These are phyloP conservation scores for Lichtheimia ornata DNA, from an alignment of 371 early-diverging fungal species.

Conservation along the genomic window DNA sequence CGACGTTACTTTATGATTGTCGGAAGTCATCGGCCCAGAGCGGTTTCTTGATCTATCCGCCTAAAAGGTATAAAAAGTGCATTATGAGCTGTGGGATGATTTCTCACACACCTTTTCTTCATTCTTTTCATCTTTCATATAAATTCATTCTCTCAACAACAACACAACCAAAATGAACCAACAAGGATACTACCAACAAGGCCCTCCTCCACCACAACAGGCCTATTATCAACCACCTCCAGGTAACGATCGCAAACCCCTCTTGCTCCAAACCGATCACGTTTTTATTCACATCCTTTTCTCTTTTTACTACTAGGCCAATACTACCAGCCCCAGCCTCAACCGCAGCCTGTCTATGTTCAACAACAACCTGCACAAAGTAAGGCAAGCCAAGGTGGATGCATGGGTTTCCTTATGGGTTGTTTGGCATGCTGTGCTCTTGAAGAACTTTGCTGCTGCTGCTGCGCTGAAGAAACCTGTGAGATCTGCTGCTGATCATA, in stretches of 20 bases:
- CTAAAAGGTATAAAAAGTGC: too few relatives aligned
- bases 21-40: too few relatives aligned
- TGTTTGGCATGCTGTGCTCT: slow-evolving; percentile 29
- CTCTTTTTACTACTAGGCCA: slow-evolving; percentile 2
- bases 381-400: slow-evolving; percentile 9
- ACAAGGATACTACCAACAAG: slow-evolving; percentile 14
- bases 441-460: slow-evolving; percentile 30
- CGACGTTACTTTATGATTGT: too few relatives aligned
- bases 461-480: slow-evolving; percentile 23
- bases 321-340: slow-evolving; percentile 27
- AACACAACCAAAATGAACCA: slow-evolving; percentile 10
- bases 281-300: neutral
- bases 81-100: neutral
- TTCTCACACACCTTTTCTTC: neutral
- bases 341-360: slow-evolving; percentile 22
- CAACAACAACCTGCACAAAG: slow-evolving; percentile 19
- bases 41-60: too few relatives aligned
- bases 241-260: neutral
- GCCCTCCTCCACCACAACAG: slow-evolving; percentile 24
- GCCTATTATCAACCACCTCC: slow-evolving; percentile 11
- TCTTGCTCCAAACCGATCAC: neutral
- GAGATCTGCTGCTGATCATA: slow-evolving; percentile 13
- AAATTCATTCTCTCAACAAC: neutral
- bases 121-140: neutral
- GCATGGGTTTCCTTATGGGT: slow-evolving; percentile 23